phyloP scores from a whole-genome alignment of 1,284 basidiomycete species.

The Rugosomyces carneus region DNA sequence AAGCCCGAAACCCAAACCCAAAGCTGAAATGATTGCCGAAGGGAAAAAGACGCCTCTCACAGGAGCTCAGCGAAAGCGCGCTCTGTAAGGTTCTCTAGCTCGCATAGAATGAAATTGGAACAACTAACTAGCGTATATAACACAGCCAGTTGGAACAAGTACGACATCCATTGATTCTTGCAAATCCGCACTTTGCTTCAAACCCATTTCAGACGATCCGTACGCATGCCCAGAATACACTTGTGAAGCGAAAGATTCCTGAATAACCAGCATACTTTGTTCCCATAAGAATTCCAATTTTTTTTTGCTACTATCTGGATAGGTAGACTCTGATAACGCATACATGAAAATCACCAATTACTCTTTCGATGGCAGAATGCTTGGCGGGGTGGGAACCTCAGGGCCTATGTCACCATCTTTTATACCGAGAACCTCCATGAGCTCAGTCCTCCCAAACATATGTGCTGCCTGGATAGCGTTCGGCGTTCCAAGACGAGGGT shows the following conservation, averaged over 20 bases:
- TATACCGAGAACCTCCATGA: slow-evolving; percentile 51
- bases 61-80: slow-evolving; percentile 59
- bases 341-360: background rate
- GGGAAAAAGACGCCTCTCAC: slow-evolving; percentile 58
- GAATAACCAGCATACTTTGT: background rate
- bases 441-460: slow-evolving; percentile 54
- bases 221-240: slow-evolving; percentile 74
- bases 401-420: slow-evolving; percentile 42
- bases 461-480: slow-evolving; percentile 68
- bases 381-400: slow-evolving; percentile 25
- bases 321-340: too few species aligned
- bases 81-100: slow-evolving; percentile 50
- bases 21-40: slow-evolving; percentile 59
- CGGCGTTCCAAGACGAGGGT: slow-evolving; percentile 64
- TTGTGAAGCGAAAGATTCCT: slow-evolving; percentile 42
- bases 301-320: too few species aligned
- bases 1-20: slow-evolving; percentile 8
- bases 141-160: slow-evolving; percentile 65
- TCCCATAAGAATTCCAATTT: background rate
- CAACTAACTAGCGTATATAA: background rate
- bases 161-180: slow-evolving; percentile 66
- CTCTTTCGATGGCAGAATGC: slow-evolving; percentile 2
- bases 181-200: slow-evolving; percentile 57
- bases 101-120: slow-evolving; percentile 2
- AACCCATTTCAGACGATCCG: slow-evolving; percentile 78